Conservation (phyloP, 306 rosid species). For the Carpinus fangiana region DNA sequence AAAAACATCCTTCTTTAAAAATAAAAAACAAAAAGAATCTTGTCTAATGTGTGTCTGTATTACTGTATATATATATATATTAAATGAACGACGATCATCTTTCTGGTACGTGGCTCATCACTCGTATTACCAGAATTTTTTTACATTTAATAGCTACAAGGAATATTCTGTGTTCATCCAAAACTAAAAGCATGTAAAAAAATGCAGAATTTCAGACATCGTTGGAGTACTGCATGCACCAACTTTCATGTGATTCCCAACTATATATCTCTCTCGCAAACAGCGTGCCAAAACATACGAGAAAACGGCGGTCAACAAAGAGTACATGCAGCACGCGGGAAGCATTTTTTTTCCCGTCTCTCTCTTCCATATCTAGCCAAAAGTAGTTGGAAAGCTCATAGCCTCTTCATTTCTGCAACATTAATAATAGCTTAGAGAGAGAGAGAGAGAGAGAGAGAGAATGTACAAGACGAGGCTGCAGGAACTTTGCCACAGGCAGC, state of each 20-base stretch:
- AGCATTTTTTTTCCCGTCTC: constrained; percentile 7
- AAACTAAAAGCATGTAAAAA: no score
- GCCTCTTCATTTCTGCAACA: background rate
- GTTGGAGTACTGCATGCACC: no score
- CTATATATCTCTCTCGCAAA: background rate
- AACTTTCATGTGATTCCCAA: no score
- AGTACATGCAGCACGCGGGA: constrained; percentile 1
- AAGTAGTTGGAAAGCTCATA: background rate
- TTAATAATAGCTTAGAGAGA: background rate
- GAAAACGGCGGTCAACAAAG: background rate
- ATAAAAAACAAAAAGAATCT: no score
- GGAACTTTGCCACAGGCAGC: constrained; percentile 58
- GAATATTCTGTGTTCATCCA: background rate
- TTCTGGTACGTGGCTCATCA: no score
- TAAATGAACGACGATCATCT: no score
- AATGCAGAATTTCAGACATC: no score
- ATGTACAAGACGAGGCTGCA: constrained; percentile 71
- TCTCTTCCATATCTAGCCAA: background rate
- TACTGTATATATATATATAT: no score
- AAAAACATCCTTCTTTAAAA: no score
- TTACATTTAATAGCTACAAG: no score
- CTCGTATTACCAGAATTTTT: no score
- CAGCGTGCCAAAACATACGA: background rate
- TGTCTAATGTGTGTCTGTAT: no score
- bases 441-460: constrained; percentile 3